Evolutionary conservation across 2,329 filamentous ascomycete genomes (phyloP).

Genomic region (Talaromyces pinophilus): DNA sequence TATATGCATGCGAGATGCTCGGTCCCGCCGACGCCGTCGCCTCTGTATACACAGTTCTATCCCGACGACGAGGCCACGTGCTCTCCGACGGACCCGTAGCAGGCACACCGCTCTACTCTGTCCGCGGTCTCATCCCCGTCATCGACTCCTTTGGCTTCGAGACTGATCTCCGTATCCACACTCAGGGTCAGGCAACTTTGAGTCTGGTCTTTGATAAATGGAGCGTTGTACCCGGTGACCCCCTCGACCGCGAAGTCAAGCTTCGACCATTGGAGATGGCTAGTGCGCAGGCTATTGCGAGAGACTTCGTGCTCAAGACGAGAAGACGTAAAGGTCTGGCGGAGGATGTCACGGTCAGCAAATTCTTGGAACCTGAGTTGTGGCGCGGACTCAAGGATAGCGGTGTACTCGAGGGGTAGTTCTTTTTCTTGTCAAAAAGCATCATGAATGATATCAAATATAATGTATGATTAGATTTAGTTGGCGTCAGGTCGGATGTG

Average conservation of each 20-base stretch:
- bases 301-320: constrained; percentile 97
- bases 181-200: constrained; percentile 86
- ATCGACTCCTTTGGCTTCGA: constrained; percentile 98
- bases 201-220: constrained; percentile 93
- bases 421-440: background rate
- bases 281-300: constrained; percentile 80
- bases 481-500: constrained; percentile 12
- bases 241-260: constrained; percentile 82
- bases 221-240: constrained; percentile 94
- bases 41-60: constrained; percentile 87
- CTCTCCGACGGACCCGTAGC: constrained; percentile 91
- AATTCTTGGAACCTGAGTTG: constrained; percentile 93
- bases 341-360: constrained; percentile 93
- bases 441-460: constrained; percentile 10
- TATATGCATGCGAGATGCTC: constrained; percentile 90
- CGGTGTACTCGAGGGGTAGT: constrained; percentile 71
- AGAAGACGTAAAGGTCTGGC: constrained; percentile 87
- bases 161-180: constrained; percentile 94
- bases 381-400: constrained; percentile 86
- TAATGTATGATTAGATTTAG: constrained; percentile 9
- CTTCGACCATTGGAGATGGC: constrained; percentile 85
- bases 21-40: constrained; percentile 86
- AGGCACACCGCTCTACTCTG: constrained; percentile 89
- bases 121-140: constrained; percentile 87
- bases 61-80: constrained; percentile 85